Evolutionary conservation across 1,139 yeast species (phyloP).

Genomic region (Candida tetrigidarum): DNA sequence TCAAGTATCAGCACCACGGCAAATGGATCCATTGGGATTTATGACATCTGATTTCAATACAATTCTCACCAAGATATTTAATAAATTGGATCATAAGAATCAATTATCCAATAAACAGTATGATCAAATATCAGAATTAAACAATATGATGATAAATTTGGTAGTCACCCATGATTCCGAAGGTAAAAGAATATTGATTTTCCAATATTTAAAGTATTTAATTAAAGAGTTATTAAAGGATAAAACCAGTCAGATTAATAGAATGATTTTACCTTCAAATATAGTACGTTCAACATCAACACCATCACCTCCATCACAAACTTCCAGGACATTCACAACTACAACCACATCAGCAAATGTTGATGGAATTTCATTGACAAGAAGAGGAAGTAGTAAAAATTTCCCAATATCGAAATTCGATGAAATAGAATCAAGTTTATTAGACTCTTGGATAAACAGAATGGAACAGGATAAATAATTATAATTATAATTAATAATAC

Average conservation of each 20-base stretch:
- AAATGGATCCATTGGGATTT: slow-evolving; percentile 29
- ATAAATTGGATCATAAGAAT: slow-evolving; percentile 38
- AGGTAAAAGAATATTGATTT: slow-evolving; percentile 34
- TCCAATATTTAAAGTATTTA: slow-evolving; percentile 46
- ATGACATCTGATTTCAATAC: slow-evolving; percentile 42
- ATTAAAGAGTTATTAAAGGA: slow-evolving; percentile 37
- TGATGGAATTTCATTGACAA: slow-evolving; percentile 5
- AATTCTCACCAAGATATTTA: slow-evolving; percentile 39
- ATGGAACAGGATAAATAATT: slow-evolving; percentile 25
- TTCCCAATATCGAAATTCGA: slow-evolving; percentile 30
- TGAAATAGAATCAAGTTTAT: slow-evolving; percentile 48
- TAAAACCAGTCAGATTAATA: slow-evolving; percentile 24
- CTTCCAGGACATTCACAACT: neutral
- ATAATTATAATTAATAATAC: no score
- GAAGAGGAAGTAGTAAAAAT: neutral
- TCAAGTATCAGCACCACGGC: neutral
- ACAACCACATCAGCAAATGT: neutral
- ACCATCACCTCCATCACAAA: neutral
- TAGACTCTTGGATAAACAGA: slow-evolving; percentile 49
- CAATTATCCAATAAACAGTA: slow-evolving; percentile 40
- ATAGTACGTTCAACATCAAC: neutral
- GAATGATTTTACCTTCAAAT: slow-evolving; percentile 40
- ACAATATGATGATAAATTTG: slow-evolving; percentile 32
- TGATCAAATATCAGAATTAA: slow-evolving; percentile 37
- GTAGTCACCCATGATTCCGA: slow-evolving; percentile 23